phyloP scores from a whole-genome alignment of 331 rosid species.

The Phaseolus coccineus region DNA sequence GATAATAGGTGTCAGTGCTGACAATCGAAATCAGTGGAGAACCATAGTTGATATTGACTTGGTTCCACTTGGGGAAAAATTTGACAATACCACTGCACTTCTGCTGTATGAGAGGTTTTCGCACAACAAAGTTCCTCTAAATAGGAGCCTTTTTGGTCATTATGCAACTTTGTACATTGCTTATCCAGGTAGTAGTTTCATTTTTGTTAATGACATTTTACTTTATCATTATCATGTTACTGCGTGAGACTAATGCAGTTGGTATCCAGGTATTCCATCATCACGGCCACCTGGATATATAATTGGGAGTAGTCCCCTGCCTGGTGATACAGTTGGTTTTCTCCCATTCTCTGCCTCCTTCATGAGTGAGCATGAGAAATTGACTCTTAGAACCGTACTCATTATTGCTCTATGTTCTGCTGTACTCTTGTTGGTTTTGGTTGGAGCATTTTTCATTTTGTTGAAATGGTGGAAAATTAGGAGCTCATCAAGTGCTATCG shows the following conservation, averaged over 20 bases:
- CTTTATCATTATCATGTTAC: constrained; percentile 41
- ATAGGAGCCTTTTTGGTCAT: constrained; percentile 73
- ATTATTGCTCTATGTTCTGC: constrained; percentile 77
- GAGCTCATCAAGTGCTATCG: constrained; percentile 73
- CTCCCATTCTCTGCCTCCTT: constrained; percentile 72
- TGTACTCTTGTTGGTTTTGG: constrained; percentile 70
- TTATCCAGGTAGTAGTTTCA: constrained; percentile 78
- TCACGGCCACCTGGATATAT: constrained; percentile 59
- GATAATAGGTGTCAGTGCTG: constrained; percentile 96
- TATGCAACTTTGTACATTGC: constrained; percentile 65
- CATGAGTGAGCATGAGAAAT: constrained; percentile 60
- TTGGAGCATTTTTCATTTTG: constrained; percentile 64
- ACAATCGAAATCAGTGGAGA: constrained; percentile 76
- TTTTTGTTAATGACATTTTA: constrained; percentile 27
- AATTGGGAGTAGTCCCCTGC: constrained; percentile 54
- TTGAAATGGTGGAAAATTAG: constrained; percentile 76
- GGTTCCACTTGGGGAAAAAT: constrained; percentile 91
- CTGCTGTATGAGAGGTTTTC: constrained; percentile 71
- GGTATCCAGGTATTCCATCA: constrained; percentile 79
- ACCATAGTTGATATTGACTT: constrained; percentile 82
- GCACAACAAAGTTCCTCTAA: constrained; percentile 80
- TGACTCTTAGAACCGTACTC: constrained; percentile 66
- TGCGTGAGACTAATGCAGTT: constrained; percentile 52
- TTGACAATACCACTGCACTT: constrained; percentile 83
- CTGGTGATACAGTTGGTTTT: constrained; percentile 50